Evolutionary conservation across 2,329 filamentous ascomycete species (phyloP).

Genomic region (Epicoccum nigrum): DNA sequence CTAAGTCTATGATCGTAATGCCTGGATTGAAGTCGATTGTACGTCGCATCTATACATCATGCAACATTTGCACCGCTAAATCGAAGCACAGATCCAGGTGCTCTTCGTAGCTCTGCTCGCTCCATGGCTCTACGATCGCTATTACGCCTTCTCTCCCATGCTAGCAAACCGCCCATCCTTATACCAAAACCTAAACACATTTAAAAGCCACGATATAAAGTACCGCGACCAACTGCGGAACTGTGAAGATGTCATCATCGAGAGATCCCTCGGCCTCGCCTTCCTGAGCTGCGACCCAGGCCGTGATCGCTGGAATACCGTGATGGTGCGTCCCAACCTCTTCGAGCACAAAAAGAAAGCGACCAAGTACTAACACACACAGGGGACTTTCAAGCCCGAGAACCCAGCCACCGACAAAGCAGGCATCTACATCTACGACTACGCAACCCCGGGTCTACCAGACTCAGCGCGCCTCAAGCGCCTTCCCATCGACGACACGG

Average conservation of each 20-base stretch:
- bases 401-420: slow-evolving; percentile 26
- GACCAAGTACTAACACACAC: neutral
- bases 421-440: slow-evolving; percentile 50
- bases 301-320: slow-evolving; percentile 54
- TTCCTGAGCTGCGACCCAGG: slow-evolving; percentile 53
- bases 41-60: neutral
- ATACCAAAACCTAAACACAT: slow-evolving; percentile 26
- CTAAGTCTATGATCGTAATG: neutral
- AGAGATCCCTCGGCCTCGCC: slow-evolving; percentile 41
- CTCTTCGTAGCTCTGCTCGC: slow-evolving; percentile 20
- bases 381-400: slow-evolving; percentile 41
- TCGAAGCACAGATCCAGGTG: slow-evolving; percentile 4
- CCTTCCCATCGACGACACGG: slow-evolving; percentile 28
- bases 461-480: slow-evolving; percentile 28
- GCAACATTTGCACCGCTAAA: neutral
- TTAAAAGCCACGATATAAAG: slow-evolving; percentile 39
- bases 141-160: slow-evolving; percentile 23
- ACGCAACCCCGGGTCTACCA: slow-evolving; percentile 31
- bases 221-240: slow-evolving; percentile 48
- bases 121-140: slow-evolving; percentile 40
- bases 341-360: neutral
- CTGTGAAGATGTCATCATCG: slow-evolving; percentile 53
- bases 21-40: neutral
- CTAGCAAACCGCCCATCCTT: slow-evolving; percentile 29
- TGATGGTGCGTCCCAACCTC: slow-evolving; percentile 46